phyloP scores from a whole-genome alignment of 176 grass and related monocot species.

The Aegilops longissima region DNA sequence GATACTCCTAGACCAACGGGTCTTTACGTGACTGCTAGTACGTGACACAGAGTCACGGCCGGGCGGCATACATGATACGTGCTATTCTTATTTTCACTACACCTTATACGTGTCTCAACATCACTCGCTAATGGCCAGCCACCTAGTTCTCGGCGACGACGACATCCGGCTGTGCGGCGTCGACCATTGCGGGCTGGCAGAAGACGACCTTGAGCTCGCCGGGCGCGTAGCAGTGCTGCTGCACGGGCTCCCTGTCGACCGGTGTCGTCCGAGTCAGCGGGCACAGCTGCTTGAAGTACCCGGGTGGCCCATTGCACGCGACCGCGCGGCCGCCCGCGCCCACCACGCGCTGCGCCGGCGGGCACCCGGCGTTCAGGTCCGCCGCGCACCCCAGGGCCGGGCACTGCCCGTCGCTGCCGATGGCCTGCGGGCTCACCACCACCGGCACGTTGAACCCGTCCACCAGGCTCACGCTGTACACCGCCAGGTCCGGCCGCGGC shows the following conservation, averaged over 20 bases:
- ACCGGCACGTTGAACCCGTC: constrained; percentile 45
- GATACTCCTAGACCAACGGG: too few relatives aligned
- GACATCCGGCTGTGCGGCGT: background rate
- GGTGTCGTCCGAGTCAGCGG: constrained; percentile 33
- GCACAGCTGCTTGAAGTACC: constrained; percentile 35
- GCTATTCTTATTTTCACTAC: background rate
- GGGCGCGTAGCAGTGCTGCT: constrained; percentile 29
- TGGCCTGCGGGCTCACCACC: constrained; percentile 36
- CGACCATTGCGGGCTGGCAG: constrained; percentile 41
- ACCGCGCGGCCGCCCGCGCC: background rate
- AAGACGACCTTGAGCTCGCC: constrained; percentile 54
- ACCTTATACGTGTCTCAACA: background rate
- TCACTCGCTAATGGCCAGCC: background rate
- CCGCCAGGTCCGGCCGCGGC: background rate
- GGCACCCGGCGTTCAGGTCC: constrained; percentile 14
- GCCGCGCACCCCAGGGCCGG: constrained; percentile 32
- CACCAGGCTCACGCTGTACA: constrained; percentile 48
- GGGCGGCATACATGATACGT: background rate
- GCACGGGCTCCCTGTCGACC: constrained; percentile 36
- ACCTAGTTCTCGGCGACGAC: constrained; percentile 18
- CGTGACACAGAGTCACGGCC: too few relatives aligned
- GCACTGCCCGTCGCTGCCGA: constrained; percentile 37
- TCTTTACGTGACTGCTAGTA: too few relatives aligned
- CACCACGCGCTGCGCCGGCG: background rate
- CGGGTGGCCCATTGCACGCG: background rate